Evolutionary conservation across 306 rosid genomes (phyloP).

Genomic region (Macrotyloma uniflorum): DNA sequence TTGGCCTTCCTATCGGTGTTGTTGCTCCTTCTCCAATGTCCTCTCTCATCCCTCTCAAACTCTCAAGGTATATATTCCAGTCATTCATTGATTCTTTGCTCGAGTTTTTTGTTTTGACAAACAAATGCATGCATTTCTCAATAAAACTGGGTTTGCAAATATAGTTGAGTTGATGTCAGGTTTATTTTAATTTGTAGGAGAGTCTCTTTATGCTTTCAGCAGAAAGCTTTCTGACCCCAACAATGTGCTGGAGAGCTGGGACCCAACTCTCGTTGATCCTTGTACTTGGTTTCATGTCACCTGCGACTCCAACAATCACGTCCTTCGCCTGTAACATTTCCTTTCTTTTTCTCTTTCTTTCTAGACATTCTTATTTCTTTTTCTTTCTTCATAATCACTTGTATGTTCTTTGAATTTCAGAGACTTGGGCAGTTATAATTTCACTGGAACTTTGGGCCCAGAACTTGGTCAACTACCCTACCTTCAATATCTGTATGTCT

Average conservation of each 20-base stretch:
- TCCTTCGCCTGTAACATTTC: slow-evolving; percentile 59
- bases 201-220: slow-evolving; percentile 77
- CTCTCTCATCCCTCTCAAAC: slow-evolving; percentile 33
- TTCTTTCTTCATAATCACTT: neutral
- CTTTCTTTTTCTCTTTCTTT: neutral
- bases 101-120: neutral
- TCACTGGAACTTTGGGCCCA: slow-evolving; percentile 78
- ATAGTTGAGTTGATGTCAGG: too few relatives aligned
- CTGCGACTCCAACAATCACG: slow-evolving; percentile 65
- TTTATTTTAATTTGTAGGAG: slow-evolving; percentile 45
- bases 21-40: slow-evolving; percentile 23
- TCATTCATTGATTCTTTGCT: too few relatives aligned
- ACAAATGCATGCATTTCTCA: neutral
- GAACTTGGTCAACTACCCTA: slow-evolving; percentile 71
- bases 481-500: slow-evolving; percentile 67
- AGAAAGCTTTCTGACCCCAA: slow-evolving; percentile 68
- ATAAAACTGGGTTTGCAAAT: too few relatives aligned
- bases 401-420: slow-evolving; percentile 46
- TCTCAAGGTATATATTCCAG: neutral
- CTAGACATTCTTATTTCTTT: too few relatives aligned
- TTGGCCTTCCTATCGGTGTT: slow-evolving; percentile 3
- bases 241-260: slow-evolving; percentile 91
- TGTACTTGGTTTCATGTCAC: slow-evolving; percentile 72
- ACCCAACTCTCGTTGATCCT: slow-evolving; percentile 92
- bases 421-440: slow-evolving; percentile 73